phyloP scores from a whole-genome alignment of 371 early-diverging fungal species.

The Thermomucor indicae-seudaticae region DNA sequence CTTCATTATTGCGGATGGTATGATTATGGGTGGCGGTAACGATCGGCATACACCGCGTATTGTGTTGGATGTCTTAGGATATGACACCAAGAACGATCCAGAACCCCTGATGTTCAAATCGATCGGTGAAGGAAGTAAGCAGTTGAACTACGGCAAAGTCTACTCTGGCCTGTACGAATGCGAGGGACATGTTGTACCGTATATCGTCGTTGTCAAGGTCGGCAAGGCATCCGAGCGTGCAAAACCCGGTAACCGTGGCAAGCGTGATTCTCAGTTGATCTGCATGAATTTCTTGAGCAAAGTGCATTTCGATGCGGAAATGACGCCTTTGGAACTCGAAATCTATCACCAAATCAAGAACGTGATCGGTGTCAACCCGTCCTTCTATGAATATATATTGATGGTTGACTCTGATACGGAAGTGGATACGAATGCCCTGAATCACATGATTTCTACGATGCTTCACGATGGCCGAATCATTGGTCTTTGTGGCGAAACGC shows the following conservation, averaged over 20 bases:
- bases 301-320: constrained; percentile 89
- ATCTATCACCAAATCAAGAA: constrained; percentile 92
- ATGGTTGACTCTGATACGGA: constrained; percentile 97
- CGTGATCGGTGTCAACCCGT: constrained; percentile 85
- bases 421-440: constrained; percentile 79
- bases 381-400: constrained; percentile 88
- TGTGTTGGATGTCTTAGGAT: constrained; percentile 91
- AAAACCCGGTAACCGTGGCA: constrained; percentile 98
- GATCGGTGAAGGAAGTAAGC: constrained; percentile 86
- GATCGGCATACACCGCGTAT: constrained; percentile 97
- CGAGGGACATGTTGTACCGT: constrained; percentile 88
- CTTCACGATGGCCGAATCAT: constrained; percentile 86
- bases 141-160: constrained; percentile 96
- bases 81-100: constrained; percentile 84
- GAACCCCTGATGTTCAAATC: constrained; percentile 92
- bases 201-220: constrained; percentile 92
- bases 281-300: constrained; percentile 98
- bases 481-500: constrained; percentile 93
- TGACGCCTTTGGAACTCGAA: constrained; percentile 92
- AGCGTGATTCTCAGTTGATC: constrained; percentile 99
- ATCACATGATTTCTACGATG: constrained; percentile 85
- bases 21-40: constrained; percentile 96
- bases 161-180: constrained; percentile 96
- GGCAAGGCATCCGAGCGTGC: constrained; percentile 79
- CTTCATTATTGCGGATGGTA: constrained; percentile 88